Percentiles rank a stretch among this genome's conserved stretches.
Conservation (phyloP, 345 rosid genomes). For the Rhodamnia rubescens region DNA sequence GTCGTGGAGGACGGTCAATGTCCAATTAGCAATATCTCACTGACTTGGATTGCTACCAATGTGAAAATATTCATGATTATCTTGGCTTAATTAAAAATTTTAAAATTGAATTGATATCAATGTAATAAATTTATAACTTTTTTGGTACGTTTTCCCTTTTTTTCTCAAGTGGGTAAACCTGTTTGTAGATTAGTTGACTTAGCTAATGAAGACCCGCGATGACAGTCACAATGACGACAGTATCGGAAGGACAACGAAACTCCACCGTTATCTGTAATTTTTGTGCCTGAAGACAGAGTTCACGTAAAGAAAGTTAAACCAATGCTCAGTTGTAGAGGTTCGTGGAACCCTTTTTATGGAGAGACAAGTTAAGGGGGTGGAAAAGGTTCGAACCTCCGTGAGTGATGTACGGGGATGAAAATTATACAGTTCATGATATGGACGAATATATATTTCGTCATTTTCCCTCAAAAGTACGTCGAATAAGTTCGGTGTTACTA, state of each 20-base stretch:
- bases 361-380: not conserved
- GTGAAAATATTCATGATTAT: no score
- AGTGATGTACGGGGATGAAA: not conserved
- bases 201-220: not conserved
- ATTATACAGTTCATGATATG: not conserved
- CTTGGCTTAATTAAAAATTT: no score
- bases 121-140: no score
- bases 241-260: not conserved
- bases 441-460: no score
- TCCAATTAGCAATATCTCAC: no score
- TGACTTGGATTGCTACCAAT: no score
- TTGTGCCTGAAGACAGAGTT: not conserved
- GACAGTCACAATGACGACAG: not conserved
- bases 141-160: not conserved
- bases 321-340: not conserved
- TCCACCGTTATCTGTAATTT: not conserved
- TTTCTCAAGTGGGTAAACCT: not conserved
- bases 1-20: no score
- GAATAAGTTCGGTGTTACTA: no score
- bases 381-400: not conserved
- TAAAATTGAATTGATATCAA: no score
- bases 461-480: no score
- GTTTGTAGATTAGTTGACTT: not conserved
- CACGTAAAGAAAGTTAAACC: not conserved
- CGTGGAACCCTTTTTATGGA: not conserved